phyloP scores from a whole-genome alignment of 805 yeast genomes.

The Scheffersomyces amazonensis region DNA sequence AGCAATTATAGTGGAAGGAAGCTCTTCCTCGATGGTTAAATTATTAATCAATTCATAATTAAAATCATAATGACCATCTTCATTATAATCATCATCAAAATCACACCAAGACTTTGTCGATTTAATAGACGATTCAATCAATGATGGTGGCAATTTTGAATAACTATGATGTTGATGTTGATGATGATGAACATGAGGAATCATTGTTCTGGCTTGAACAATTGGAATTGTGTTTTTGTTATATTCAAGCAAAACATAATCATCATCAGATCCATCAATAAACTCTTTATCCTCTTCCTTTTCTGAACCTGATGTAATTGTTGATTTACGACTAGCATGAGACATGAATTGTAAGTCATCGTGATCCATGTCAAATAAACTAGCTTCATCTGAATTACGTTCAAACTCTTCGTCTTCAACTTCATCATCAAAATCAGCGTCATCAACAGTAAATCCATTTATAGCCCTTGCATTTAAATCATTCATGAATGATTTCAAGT shows the following conservation, averaged over 20 bases:
- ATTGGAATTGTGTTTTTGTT: background rate
- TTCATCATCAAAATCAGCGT: conserved; percentile 18
- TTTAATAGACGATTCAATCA: conserved; percentile 28
- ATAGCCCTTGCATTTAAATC: conserved; percentile 26
- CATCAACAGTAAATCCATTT: conserved; percentile 46
- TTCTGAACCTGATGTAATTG: background rate
- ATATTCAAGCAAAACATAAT: conserved; percentile 1
- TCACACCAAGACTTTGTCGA: conserved; percentile 34
- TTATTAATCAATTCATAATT: background rate
- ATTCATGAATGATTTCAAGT: conserved; percentile 29
- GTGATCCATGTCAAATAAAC: conserved; percentile 37
- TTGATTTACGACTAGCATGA: background rate
- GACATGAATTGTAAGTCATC: conserved; percentile 6
- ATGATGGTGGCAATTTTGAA: conserved; percentile 21
- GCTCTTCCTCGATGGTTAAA: background rate
- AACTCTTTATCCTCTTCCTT: conserved; percentile 1
- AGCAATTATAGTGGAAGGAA: background rate
- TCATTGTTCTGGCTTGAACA: background rate
- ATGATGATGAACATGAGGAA: background rate
- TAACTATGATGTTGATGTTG: background rate
- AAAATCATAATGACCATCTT: background rate
- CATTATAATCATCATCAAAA: conserved; percentile 22
- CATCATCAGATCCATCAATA: background rate
- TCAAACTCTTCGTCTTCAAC: conserved; percentile 6
- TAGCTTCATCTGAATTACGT: conserved; percentile 12